Percentiles rank a stretch among this genome's conserved stretches.
These are phyloP conservation scores for Globisporangium cystogenes DNA, from an alignment of 352 stramenopile species.

Conservation along the genomic window DNA sequence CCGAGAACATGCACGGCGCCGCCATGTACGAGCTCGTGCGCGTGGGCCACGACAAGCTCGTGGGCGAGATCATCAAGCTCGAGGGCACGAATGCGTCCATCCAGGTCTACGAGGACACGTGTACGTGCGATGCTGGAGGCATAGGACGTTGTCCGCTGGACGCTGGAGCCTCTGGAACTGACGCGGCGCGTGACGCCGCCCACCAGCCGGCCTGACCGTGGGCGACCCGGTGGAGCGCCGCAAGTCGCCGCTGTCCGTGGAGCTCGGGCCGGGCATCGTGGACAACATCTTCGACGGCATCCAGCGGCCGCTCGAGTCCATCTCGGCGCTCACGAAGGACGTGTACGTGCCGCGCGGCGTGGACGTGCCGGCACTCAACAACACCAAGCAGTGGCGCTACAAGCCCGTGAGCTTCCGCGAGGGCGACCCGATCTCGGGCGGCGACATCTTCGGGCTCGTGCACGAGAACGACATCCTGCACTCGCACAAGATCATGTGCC, in stretches of 20 bases:
- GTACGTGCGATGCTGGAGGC: too few relatives aligned
- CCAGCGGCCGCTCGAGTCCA: slow-evolving; percentile 97
- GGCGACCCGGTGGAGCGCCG: slow-evolving; percentile 97
- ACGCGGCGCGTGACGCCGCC: neutral
- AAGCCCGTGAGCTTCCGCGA: slow-evolving; percentile 93
- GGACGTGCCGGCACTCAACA: slow-evolving; percentile 93
- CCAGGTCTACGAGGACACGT: slow-evolving; percentile 99
- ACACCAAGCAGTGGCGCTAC: slow-evolving; percentile 95
- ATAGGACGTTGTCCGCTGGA: too few relatives aligned
- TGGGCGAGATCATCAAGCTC: slow-evolving; percentile 99
- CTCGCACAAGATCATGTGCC: slow-evolving; percentile 99
- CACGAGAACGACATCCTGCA: slow-evolving; percentile 99
- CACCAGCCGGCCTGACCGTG: slow-evolving; percentile 92
- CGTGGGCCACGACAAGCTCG: slow-evolving; percentile 98
- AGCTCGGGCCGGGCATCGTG: slow-evolving; percentile 99
- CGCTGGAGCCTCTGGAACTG: too few relatives aligned
- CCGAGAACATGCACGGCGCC: slow-evolving; percentile 98
- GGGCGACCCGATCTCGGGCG: slow-evolving; percentile 93
- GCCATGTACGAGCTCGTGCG: slow-evolving; percentile 98
- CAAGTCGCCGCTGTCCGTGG: slow-evolving; percentile 97
- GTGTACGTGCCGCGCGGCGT: slow-evolving; percentile 98
- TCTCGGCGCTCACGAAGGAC: slow-evolving; percentile 91
- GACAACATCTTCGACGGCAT: slow-evolving; percentile 99
- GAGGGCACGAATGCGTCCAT: slow-evolving; percentile 99
- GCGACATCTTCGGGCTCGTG: slow-evolving; percentile 97